Evolutionary conservation across 495 filamentous ascomycete species (phyloP).

Genomic region (Penicillium robsamsonii): DNA sequence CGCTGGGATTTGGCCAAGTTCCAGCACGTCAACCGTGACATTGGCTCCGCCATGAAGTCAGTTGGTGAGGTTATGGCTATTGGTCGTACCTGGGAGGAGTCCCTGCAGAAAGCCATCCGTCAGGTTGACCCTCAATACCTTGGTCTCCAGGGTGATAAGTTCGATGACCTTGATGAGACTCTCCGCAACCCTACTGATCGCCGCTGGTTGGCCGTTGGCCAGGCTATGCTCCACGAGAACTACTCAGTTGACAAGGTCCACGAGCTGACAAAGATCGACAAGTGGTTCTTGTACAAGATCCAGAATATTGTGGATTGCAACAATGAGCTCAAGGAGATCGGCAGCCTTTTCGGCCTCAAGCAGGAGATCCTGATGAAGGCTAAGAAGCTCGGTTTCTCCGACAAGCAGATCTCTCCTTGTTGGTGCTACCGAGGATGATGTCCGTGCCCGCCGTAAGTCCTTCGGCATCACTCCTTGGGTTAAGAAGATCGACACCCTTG

Average conservation of each 20-base stretch:
- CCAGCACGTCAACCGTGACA: constrained; percentile 96
- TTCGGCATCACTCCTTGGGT: constrained; percentile 88
- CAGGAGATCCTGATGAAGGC: constrained; percentile 83
- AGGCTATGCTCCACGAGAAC: constrained; percentile 95
- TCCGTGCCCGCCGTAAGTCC: constrained; percentile 77
- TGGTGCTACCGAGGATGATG: constrained; percentile 80
- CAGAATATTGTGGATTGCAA: constrained; percentile 92
- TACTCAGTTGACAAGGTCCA: constrained; percentile 89
- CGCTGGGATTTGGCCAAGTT: constrained; percentile 98
- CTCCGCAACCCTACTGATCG: constrained; percentile 91
- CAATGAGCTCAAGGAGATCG: constrained; percentile 81
- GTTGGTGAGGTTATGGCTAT: constrained; percentile 99
- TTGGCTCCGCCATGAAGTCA: constrained; percentile 97
- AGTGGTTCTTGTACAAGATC: constrained; percentile 98
- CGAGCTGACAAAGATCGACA: constrained; percentile 95
- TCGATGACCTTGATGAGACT: constrained; percentile 87
- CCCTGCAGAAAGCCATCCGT: constrained; percentile 97
- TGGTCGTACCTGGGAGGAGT: constrained; percentile 96
- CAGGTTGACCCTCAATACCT: constrained; percentile 90
- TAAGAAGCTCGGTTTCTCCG: constrained; percentile 97
- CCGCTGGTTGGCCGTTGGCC: constrained; percentile 93
- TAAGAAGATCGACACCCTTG: constrained; percentile 97
- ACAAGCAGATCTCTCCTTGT: constrained; percentile 92
- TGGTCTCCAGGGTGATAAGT: constrained; percentile 93
- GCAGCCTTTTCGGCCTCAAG: constrained; percentile 80